Base-by-base conservation (phyloP, 371 early-diverging fungal species). In the Mucor circinelloides region DNA sequence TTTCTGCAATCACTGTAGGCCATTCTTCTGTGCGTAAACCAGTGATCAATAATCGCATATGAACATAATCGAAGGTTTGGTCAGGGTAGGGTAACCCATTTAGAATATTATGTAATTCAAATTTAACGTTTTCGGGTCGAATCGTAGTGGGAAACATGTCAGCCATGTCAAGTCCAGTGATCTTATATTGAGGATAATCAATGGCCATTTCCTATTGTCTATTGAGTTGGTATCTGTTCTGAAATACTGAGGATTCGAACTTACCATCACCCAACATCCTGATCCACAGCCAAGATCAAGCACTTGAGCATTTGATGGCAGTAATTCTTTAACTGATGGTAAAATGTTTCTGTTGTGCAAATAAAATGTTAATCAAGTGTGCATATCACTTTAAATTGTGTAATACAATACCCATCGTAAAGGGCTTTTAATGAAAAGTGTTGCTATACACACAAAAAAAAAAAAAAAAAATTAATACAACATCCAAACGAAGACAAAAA, bases 81-180 rank as follows among this genome's bases (percentile, higher is more conserved):
- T 77, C 73, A 21, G 72, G 64, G 66, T 72, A 85, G 12, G 85
- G 83, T 42, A 85, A 42, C 9, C 82, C 80, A 6, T 76, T 67
- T 0, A 81, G 28, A 1, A 79, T 58, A 70, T 85, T 77, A 12
- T 28, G 36, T 44, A 78, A 56, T 48, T 79, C 66, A 59, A 85
- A 85, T 40, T 61, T 67, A 1, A 77, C 79, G 44, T 85, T 85
- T 15, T 76, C 74, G 17, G 85, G 83, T 71, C 79, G 67, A 30
- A 80, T 80, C 15, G 73, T 68, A 2, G 74, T 65, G 8, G 81
- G 80, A 58, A 84, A 80, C 74, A 82, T 76, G 42, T 75, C 76
- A 7, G 78, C 60, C 68, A 86, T 80, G 65, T 89, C 87, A n/a
- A 87, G 63, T 13, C 89, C 89, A 15, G 71, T 74, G 36, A 89